Evolutionary conservation across 306 rosid species (phyloP).

Genomic region (Trifolium fragiferum): DNA sequence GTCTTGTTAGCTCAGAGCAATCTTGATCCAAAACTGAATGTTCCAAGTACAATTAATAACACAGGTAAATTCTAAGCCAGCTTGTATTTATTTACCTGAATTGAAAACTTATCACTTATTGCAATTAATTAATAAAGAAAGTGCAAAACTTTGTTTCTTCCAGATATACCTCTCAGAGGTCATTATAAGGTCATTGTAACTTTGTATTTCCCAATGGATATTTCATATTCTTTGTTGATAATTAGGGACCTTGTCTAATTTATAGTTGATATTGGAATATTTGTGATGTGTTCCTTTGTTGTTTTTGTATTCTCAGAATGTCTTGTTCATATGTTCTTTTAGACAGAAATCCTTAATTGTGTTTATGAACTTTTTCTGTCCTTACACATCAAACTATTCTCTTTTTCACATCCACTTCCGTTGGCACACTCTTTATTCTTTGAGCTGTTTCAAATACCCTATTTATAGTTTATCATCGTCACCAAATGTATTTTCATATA

Average conservation of each 20-base stretch:
- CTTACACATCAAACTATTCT: not conserved
- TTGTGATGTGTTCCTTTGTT: not conserved
- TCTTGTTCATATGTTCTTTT: conserved; percentile 7
- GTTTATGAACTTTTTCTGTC: not conserved
- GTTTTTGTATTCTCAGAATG: conserved; percentile 7
- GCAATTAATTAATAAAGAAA: conserved; percentile 10
- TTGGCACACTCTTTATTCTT: not conserved
- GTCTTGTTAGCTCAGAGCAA: conserved; percentile 77
- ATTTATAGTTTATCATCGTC: conserved; percentile 15
- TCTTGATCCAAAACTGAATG: conserved; percentile 64
- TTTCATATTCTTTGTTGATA: conserved; percentile 17
- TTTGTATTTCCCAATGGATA: not conserved
- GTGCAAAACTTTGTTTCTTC: not conserved
- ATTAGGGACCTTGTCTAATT: conserved; percentile 13
- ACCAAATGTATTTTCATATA: conserved; percentile 18
- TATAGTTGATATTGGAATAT: conserved; percentile 1
- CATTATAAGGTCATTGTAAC: no score
- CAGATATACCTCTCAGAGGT: not conserved
- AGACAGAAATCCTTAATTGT: not conserved
- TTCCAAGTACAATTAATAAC: conserved; percentile 55
- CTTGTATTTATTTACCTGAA: conserved; percentile 19
- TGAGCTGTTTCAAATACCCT: not conserved
- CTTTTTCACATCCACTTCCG: conserved; percentile 16
- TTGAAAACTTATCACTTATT: not conserved
- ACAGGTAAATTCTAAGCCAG: conserved; percentile 58